Conservation (phyloP, 768 basidiomycete genomes). For the Pisolithus orientalis region DNA sequence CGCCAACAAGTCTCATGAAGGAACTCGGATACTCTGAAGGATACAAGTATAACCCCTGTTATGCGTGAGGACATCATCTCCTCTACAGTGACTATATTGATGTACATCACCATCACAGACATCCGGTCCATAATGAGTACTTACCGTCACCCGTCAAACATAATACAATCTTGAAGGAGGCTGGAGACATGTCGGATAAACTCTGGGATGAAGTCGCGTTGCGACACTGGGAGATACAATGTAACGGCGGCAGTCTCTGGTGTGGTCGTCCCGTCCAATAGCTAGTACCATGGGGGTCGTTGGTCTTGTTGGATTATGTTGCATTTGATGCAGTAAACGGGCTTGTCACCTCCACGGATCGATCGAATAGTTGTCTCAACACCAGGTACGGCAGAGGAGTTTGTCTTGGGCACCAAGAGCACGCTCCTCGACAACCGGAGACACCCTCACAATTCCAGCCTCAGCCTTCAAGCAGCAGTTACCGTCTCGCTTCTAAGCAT, state of each 20-base stretch:
- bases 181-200: slow-evolving; percentile 40
- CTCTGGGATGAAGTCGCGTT: slow-evolving; percentile 58
- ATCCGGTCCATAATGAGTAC: slow-evolving; percentile 62
- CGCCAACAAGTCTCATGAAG: slow-evolving; percentile 67
- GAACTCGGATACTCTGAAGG: slow-evolving; percentile 59
- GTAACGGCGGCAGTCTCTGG: slow-evolving; percentile 45
- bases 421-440: no score
- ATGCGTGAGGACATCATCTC: slow-evolving; percentile 31
- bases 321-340: no score
- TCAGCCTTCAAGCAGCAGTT: no score
- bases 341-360: no score
- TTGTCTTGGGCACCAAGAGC: no score
- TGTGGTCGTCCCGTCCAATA: slow-evolving; percentile 28
- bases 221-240: slow-evolving; percentile 46
- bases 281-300: neutral
- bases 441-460: no score
- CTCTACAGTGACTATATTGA: neutral
- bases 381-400: no score
- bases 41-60: slow-evolving; percentile 61
- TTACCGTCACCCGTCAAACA: slow-evolving; percentile 44
- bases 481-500: no score
- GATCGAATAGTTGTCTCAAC: no score
- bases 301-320: no score
- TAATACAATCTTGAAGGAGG: slow-evolving; percentile 38
- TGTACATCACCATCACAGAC: slow-evolving; percentile 28